Base-by-base conservation (phyloP, 1,284 basidiomycete genomes). In the Ganoderma boninense region DNA sequence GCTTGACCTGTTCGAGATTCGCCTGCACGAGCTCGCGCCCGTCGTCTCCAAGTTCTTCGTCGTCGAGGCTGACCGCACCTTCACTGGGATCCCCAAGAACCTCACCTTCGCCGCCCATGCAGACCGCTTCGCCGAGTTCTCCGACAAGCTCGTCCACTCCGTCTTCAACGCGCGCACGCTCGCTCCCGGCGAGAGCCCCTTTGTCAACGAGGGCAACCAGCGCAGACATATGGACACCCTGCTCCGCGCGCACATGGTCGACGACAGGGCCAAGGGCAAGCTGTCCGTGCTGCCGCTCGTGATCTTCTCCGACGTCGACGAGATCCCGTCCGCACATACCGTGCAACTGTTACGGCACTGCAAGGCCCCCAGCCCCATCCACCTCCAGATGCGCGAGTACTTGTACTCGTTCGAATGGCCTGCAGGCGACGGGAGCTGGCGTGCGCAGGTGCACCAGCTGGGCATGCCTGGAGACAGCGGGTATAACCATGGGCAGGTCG, bases 241-340 rank as follows among this genome's bases (percentile, higher is more conserved):
- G 43, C 80, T 89, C 20, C 80, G 77, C n/a, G 71, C 74, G 38
- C 80, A 84, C 68, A 79, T 84, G n/a, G 69, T 70, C 49, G 71
- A 80, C 23, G 70, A 71, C 46, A 72, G 79, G 23, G 69, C 78
- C 26, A 14, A 73, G 77, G 69, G 78, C 26, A 16, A 72, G 77
- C 7, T 8, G 10, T 16, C 73, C 77, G 26, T 80, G 77, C n/a
- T 77, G 79, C 79, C 81, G 16, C 81, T 93, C 42, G 85, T 93
- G 42, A 78, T 93, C 69, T 89, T 91, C 84, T 87, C 89, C 10
- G 92, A 94, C 77, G 82, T 92, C 18, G 92, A 93, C 79, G 92
- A 93, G 79, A 86, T 93, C 64, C 88, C 91, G 4, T 85, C 87
- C 0, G 77, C 81, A 20, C 84, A 87, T 69, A 89, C 92, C 18